These are phyloP conservation scores for Talaromyces islandicus DNA, from an alignment of 2,329 filamentous ascomycete genomes.

Conservation along the genomic window DNA sequence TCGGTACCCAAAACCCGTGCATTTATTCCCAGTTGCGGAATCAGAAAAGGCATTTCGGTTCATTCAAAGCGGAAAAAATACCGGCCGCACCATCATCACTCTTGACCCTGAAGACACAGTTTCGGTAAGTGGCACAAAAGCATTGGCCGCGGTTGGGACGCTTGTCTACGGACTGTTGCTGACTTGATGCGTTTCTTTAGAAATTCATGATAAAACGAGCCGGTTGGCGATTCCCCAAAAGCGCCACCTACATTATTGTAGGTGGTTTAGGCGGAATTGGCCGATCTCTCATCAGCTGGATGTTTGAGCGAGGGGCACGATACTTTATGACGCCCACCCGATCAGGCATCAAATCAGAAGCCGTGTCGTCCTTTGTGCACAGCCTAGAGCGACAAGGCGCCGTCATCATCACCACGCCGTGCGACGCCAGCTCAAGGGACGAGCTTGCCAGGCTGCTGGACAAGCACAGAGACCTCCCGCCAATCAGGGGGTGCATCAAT, in stretches of 20 bases:
- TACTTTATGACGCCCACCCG: neutral
- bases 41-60: constrained; percentile 12
- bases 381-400: neutral
- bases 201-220: constrained; percentile 1
- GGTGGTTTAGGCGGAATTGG: constrained; percentile 1
- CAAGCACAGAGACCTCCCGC: constrained; percentile 14
- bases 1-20: constrained; percentile 1
- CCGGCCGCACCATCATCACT: too few species aligned
- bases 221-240: neutral
- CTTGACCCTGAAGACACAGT: neutral
- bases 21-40: constrained; percentile 3
- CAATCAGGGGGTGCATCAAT: constrained; percentile 22
- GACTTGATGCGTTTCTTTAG: neutral
- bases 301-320: neutral
- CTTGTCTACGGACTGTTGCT: neutral
- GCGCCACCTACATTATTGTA: neutral
- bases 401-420: neutral
- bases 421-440: neutral
- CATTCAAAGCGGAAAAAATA: constrained; percentile 9
- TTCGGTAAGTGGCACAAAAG: neutral
- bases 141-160: neutral
- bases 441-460: constrained; percentile 2
- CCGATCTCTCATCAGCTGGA: neutral
- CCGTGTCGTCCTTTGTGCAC: neutral
- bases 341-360: neutral